These are phyloP conservation scores for Apiospora marii DNA, from an alignment of 2,329 filamentous ascomycete species.

Conservation along the genomic window DNA sequence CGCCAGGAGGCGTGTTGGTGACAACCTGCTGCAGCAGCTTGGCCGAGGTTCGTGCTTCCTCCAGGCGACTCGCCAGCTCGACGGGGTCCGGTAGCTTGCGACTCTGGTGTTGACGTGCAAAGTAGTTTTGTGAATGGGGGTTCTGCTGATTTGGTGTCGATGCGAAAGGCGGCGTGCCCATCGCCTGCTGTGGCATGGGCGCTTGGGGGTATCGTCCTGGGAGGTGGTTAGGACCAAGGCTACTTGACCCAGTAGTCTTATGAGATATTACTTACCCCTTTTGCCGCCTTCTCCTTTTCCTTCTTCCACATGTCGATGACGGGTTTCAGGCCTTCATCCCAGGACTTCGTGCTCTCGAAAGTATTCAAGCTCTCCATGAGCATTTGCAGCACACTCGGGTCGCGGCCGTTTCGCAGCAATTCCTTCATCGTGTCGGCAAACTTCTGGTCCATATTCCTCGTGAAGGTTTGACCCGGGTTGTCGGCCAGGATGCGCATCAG, in stretches of 20 bases:
- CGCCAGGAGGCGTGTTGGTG: constrained; percentile 79
- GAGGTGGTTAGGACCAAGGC: not conserved
- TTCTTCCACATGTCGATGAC: constrained; percentile 88
- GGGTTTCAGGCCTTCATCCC: constrained; percentile 76
- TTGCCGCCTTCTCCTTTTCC: constrained; percentile 75
- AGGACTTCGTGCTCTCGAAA: constrained; percentile 74
- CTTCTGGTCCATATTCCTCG: constrained; percentile 86
- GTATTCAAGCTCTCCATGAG: constrained; percentile 85
- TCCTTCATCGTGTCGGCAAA: constrained; percentile 81
- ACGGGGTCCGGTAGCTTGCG: constrained; percentile 69
- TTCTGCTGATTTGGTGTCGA: constrained; percentile 25
- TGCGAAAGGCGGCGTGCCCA: constrained; percentile 39
- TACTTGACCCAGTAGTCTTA: not conserved
- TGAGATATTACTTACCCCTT: constrained; percentile 31
- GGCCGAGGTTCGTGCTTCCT: constrained; percentile 90
- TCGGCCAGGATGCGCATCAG: constrained; percentile 89
- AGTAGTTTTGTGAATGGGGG: constrained; percentile 61
- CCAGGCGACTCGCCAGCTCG: constrained; percentile 83
- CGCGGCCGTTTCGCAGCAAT: constrained; percentile 73
- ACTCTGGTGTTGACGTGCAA: constrained; percentile 58
- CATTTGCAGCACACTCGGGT: constrained; percentile 83
- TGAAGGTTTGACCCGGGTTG: constrained; percentile 90
- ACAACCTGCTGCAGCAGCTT: constrained; percentile 92
- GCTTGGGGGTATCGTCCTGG: not conserved
- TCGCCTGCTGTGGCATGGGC: constrained; percentile 31